Evolutionary conservation across 2,329 filamentous ascomycete species (phyloP).

Genomic region (Microcyclosporella mali): DNA sequence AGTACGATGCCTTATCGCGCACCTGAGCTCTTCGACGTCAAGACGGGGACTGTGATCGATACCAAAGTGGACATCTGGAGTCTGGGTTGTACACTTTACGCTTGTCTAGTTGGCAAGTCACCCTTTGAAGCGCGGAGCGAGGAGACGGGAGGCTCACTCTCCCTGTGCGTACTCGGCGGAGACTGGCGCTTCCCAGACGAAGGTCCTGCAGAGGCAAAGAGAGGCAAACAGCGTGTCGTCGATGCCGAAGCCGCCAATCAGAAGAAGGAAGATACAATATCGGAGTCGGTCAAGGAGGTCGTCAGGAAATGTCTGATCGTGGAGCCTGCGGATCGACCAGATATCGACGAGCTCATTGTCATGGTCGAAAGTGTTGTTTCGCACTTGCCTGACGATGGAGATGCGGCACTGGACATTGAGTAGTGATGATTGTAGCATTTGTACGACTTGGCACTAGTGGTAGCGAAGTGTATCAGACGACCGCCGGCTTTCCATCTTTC

Average conservation of each 20-base stretch:
- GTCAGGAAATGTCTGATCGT: slow-evolving; percentile 81
- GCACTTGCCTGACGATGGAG: slow-evolving; percentile 53
- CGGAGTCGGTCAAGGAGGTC: slow-evolving; percentile 76
- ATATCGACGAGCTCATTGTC: slow-evolving; percentile 74
- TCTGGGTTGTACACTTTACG: slow-evolving; percentile 93
- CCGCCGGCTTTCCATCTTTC: too few relatives aligned
- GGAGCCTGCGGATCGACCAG: slow-evolving; percentile 80
- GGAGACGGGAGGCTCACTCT: slow-evolving; percentile 89
- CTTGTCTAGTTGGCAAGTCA: slow-evolving; percentile 91
- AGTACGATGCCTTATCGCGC: slow-evolving; percentile 98
- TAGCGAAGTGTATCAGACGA: neutral
- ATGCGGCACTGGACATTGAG: slow-evolving; percentile 26
- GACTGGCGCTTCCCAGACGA: slow-evolving; percentile 98
- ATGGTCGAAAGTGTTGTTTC: slow-evolving; percentile 70
- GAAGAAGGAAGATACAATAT: slow-evolving; percentile 55
- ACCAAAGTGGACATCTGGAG: slow-evolving; percentile 99
- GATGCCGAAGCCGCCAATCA: slow-evolving; percentile 22
- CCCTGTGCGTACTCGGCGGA: slow-evolving; percentile 84
- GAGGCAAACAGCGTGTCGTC: slow-evolving; percentile 48
- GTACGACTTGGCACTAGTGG: neutral
- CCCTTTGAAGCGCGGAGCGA: slow-evolving; percentile 94
- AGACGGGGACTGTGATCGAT: slow-evolving; percentile 84
- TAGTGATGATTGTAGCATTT: slow-evolving; percentile 12
- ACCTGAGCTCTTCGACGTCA: slow-evolving; percentile 95
- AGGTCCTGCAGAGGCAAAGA: slow-evolving; percentile 52